phyloP scores from a whole-genome alignment of 2,329 filamentous ascomycete species.

The Ophiocordyceps camponoti-leonardi region DNA sequence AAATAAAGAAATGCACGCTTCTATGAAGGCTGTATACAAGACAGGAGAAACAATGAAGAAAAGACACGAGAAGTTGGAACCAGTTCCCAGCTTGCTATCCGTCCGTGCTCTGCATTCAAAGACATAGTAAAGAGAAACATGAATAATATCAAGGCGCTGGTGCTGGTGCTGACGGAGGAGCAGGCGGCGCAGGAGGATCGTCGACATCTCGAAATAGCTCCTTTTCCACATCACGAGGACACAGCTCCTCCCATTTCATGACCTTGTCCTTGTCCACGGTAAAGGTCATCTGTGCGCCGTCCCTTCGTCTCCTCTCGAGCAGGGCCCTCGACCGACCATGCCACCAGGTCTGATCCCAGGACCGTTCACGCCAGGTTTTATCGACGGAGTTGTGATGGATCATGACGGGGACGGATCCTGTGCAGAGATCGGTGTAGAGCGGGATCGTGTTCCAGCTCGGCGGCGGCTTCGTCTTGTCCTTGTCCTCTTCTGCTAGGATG shows the following conservation, averaged over 20 bases:
- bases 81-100: too few species aligned
- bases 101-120: too few species aligned
- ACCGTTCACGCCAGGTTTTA: conserved; percentile 6
- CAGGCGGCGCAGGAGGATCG: neutral
- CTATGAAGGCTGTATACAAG: too few species aligned
- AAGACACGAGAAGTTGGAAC: too few species aligned
- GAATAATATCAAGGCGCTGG: too few species aligned
- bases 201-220: conserved; percentile 9
- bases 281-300: conserved; percentile 5
- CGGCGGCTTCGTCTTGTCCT: neutral
- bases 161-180: too few species aligned
- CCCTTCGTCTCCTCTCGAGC: conserved; percentile 4
- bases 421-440: conserved; percentile 12
- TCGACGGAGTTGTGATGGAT: conserved; percentile 11
- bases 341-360: conserved; percentile 12
- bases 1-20: too few species aligned
- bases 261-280: conserved; percentile 5
- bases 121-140: too few species aligned
- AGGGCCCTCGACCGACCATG: conserved; percentile 5
- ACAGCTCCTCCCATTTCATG: conserved; percentile 9
- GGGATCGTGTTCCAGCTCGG: conserved; percentile 9
- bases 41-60: too few species aligned
- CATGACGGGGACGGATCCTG: conserved; percentile 11
- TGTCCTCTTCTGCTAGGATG: conserved; percentile 1
- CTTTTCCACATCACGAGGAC: conserved; percentile 7